A percentile compares a stretch with the other conserved stretches of the same genome.
These are phyloP conservation scores for Aethionema arabicum DNA, from an alignment of 345 rosid species.

Conservation along the genomic window DNA sequence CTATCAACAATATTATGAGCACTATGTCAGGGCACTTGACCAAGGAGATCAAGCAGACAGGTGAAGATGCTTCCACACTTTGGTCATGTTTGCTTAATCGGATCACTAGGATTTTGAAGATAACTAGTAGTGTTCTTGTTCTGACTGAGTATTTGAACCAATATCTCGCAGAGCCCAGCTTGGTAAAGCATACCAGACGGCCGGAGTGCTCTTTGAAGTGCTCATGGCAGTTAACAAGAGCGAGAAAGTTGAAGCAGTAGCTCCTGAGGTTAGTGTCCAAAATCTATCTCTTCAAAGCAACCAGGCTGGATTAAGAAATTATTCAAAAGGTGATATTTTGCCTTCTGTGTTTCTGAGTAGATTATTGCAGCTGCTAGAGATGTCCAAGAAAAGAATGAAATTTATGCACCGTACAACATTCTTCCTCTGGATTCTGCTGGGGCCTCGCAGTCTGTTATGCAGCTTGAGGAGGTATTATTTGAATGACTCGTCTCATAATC, in stretches of 20 bases:
- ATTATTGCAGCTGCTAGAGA: conserved; percentile 97
- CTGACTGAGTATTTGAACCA: conserved; percentile 22
- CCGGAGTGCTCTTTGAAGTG: conserved; percentile 97
- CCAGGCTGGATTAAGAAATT: neutral
- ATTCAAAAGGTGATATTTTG: conserved; percentile 1
- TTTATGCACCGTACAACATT: conserved; percentile 93
- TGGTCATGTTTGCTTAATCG: neutral
- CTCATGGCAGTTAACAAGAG: conserved; percentile 95
- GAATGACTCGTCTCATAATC: conserved; percentile 11
- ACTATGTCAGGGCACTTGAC: conserved; percentile 85
- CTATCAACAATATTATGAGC: conserved; percentile 90
- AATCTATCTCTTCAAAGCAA: conserved; percentile 18
- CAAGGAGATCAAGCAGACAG: conserved; percentile 97
- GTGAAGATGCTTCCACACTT: conserved; percentile 39
- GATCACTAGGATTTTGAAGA: neutral
- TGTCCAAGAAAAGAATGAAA: conserved; percentile 98
- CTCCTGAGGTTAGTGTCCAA: conserved; percentile 77
- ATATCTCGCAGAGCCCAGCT: conserved; percentile 83
- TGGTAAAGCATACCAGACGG: conserved; percentile 97
- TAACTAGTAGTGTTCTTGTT: conserved; percentile 12
- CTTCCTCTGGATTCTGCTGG: conserved; percentile 97
- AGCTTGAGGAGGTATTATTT: conserved; percentile 80
- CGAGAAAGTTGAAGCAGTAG: conserved; percentile 99
- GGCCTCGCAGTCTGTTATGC: conserved; percentile 89
- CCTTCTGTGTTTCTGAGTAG: conserved; percentile 45